Evolutionary conservation across 345 rosid species (phyloP), one percentile per base, ranked within the genome.

Genomic region (Dipteronia sinensis): DNA sequence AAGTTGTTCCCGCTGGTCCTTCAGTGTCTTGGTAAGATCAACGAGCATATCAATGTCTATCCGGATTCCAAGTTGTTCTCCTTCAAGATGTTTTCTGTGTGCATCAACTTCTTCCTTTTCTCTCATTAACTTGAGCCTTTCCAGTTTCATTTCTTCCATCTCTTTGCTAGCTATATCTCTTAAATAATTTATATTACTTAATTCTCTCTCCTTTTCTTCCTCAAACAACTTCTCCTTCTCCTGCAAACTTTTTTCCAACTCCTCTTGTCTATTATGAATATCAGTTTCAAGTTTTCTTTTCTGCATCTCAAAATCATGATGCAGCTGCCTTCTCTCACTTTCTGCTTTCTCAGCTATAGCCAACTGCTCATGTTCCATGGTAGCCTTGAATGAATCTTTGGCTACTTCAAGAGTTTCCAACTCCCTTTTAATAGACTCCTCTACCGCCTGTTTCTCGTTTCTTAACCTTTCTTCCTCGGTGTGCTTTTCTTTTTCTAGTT

Each of bases 21-120:
- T 96, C 84, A 92, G 73, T 68, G 82, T 96, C 84, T 77, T 83
- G 81, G 95, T 94, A 49, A 96, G 95, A 65, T 83, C 83, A 64
- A 90, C 86, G 78, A 96, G 99, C 84, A 85, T 90, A 79, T 90
- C 94, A 80, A 94, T 92, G 85, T 96, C 99, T 76, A 84, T 88
- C 31, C 88, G 89, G 69, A 92, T 94, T 81, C 90, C 99, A 80
- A 86, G 85, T 76, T 91, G 97, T 38, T 94, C 93, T 84, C 86
- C 95, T 85, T 92, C 90, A 61, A 96, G 88, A 87, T 89, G 89
- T 58, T 63, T 91, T 82, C 90, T 91, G 76, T 93, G 90, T 65
- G 87, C 89, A 63, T 79, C 84, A 77, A 90, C 80, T 74, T 89
- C 97, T 71, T 82, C 83, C 82, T 86, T 91, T 69, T 92, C 98